These are phyloP conservation scores for Barnettozyma hawaiiensis DNA, from an alignment of 1,139 yeast genomes.

Conservation along the genomic window DNA sequence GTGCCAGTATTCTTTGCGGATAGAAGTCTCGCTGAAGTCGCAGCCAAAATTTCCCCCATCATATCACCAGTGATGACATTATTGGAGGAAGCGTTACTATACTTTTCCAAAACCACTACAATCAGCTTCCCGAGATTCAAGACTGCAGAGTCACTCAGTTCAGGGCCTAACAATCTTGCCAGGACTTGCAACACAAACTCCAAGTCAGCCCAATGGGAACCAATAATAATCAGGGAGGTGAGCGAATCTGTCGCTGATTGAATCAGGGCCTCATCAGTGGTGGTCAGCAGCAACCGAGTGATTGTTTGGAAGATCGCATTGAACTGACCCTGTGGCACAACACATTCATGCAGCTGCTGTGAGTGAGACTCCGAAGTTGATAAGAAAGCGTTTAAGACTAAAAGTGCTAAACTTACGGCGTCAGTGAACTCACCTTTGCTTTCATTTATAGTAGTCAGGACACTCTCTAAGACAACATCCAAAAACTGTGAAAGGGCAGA, in stretches of 20 bases:
- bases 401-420: not conserved
- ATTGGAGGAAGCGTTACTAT: constrained; percentile 29
- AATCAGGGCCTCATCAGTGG: constrained; percentile 51
- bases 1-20: constrained; percentile 66
- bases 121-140: constrained; percentile 67
- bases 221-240: not conserved
- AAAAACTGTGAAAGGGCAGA: not conserved
- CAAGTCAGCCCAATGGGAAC: constrained; percentile 40
- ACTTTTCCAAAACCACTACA: constrained; percentile 57
- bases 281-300: constrained; percentile 43
- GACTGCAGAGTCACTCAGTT: constrained; percentile 74
- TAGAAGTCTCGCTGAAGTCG: constrained; percentile 62
- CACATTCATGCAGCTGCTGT: constrained; percentile 34
- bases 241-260: constrained; percentile 1
- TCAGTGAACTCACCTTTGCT: constrained; percentile 4
- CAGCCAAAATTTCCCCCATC: constrained; percentile 58
- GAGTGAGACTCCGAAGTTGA: not conserved
- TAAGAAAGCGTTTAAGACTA: not conserved
- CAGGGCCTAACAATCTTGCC: constrained; percentile 66
- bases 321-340: constrained; percentile 35
- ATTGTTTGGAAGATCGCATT: constrained; percentile 47
- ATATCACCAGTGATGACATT: constrained; percentile 38
- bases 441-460: not conserved
- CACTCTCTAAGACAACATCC: not conserved
- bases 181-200: constrained; percentile 54